Evolutionary conservation across 495 filamentous ascomycete species (phyloP), one percentile per base, ranked within the genome.

Genomic region (Aspergillus biplanus): DNA sequence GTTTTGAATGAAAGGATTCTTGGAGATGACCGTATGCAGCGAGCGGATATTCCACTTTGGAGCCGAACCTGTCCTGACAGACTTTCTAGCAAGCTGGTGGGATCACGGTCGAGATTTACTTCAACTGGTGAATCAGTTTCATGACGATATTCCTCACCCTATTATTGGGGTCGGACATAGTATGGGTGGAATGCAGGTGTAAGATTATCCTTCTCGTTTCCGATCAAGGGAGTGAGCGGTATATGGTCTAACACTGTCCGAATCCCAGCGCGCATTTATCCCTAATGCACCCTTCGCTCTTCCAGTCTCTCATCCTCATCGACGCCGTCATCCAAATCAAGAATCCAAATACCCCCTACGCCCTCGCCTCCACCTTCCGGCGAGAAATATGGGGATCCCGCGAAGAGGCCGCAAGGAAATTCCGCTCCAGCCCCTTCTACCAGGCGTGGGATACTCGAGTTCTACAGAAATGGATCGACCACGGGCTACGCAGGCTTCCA

Each of bases 91-190:
- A 9, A 58, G 58, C 54, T 94, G 89, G 90, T 77, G 82, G 50
- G 92, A 96, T 75, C 83, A 92, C 71, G 69, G 86, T 18, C 84
- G 91, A 32, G 92, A 96, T 76, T 80, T 94, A 3, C 78, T 91
- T 33, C 80, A 85, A 64, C 78, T 93, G 73, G 77, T 91, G 67
- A 93, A 93, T 74, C 78, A 80, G 44, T 90, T 92, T 72, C 79
- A 80, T 39, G 90, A 73, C 5, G 64, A 87, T 52, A 92, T 93
- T 84, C 83, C 87, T 1, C 86, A 88, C 3, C 92, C 92, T 3
- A 66, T 94, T 9, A 71, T 93, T 61, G 92, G 91, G 13, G 69
- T 96, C 4, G 92, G 89, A n/a, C 92, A 96, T 74, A 90, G 87
- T 68, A 89, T 90, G 81, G 92, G 92, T 65, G 89, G 78, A 48